Evolutionary conservation across 2,329 filamentous ascomycete genomes (phyloP).

Genomic region (Diaporthe helianthi): DNA sequence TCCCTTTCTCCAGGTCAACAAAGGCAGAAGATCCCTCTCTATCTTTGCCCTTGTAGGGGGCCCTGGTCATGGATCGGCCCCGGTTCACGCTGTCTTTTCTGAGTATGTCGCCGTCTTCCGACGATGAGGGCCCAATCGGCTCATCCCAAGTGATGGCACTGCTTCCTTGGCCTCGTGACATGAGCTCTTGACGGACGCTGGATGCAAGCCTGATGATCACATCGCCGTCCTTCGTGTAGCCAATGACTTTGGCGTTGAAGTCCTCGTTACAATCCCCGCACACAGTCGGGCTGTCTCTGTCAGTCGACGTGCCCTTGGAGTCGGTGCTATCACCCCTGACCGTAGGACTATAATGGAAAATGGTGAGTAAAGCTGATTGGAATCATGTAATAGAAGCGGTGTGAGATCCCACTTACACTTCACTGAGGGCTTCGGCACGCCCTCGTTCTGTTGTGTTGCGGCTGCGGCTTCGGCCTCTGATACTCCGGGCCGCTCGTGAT

Average conservation of each 20-base stretch:
- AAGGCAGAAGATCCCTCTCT: conserved; percentile 29
- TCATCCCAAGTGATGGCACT: conserved; percentile 32
- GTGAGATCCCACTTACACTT: conserved; percentile 24
- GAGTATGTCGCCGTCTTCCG: background rate
- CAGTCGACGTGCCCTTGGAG: conserved; percentile 8
- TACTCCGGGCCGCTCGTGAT: conserved; percentile 44
- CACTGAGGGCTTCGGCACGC: conserved; percentile 26
- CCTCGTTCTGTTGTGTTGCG: conserved; percentile 23
- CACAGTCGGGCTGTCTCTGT: conserved; percentile 2
- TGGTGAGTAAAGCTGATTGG: background rate
- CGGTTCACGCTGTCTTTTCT: conserved; percentile 21
- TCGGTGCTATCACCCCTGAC: conserved; percentile 27
- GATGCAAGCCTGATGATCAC: conserved; percentile 30
- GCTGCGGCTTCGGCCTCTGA: conserved; percentile 42
- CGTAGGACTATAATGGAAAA: conserved; percentile 14
- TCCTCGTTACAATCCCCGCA: conserved; percentile 15
- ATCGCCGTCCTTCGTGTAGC: conserved; percentile 34
- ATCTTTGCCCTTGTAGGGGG: conserved; percentile 36
- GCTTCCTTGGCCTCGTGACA: background rate
- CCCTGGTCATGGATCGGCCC: conserved; percentile 21
- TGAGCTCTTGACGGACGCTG: conserved; percentile 22
- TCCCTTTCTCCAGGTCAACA: background rate
- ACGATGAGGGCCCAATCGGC: background rate
- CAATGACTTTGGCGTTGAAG: conserved; percentile 33
- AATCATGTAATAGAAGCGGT: background rate